Base-by-base conservation (phyloP, 768 basidiomycete genomes). In the Tylopilus plumbeoviolaceoides region DNA sequence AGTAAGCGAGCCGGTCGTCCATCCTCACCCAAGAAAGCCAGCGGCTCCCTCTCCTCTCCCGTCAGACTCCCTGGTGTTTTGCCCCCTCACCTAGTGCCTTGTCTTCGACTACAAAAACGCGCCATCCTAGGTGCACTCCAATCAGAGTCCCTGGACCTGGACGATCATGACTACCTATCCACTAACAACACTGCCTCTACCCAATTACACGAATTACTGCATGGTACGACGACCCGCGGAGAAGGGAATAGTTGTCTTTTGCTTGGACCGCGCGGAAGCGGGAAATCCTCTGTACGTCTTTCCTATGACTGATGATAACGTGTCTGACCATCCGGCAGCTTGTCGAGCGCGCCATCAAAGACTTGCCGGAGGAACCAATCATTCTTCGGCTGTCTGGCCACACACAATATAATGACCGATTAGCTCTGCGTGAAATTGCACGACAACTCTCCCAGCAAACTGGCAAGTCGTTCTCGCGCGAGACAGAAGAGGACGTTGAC, bases 241-340 rank as follows among this genome's bases (percentile, higher is more conserved):
- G 95, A 98, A 73, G 94, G 95, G 4, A 98, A 98, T 57, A 95
- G 93, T 53, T 97, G 94, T 63, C 76, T 97, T 50, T 64, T 98
- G 4, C 75, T 93, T 41, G 95, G 95, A 18, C 86, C 91, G 2
- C 77, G 85, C 54, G 91, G 91, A 15, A 88, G 86, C 56, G 95
- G 94, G 18, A 97, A 98, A 72, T 86, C 89, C 1, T 75, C 75
- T 54, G 91, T 91, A 66, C 61, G 51, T 53, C 44, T 47, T 53
- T 39, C 43, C 27, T 28, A 31, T 44, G 15, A 40, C 21, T 15
- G 50, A 38, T 4, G 7, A 27, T 47, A 23, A 44, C 44, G 25
- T 36, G 46, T 53, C 58, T 39, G 43, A 51, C 39, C 35, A 31
- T 18, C 45, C 30, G 7, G 33, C 54, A 91, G 89, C 67, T 90